Evolutionary conservation across 768 basidiomycete species (phyloP), one percentile per base, ranked within the genome.

Genomic region (Kwoniella bestiolae): DNA sequence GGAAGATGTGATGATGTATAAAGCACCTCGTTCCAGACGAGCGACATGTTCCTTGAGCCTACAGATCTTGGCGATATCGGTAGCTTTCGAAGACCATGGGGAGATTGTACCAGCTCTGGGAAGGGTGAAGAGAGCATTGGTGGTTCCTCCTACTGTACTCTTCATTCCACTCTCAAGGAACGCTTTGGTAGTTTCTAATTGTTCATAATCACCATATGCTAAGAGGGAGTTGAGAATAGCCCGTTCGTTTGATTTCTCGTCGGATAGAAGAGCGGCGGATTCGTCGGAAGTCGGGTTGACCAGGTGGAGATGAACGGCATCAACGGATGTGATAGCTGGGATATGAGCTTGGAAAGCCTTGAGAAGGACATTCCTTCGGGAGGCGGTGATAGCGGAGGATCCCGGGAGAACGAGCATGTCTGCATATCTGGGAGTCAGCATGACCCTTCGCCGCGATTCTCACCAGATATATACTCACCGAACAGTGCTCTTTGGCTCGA

Each of bases 71-170:
- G 94, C 86, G 60, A 99, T 98, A 79, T 99, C 94, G 0, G 95
- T 97, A 2, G 96, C 95, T 82, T 99, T 99, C 82, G 91, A 95
- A 5, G 95, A 97, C 96, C 96, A 99, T 2, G 96, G 94, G 3
- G 95, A 97, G 74, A 98, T 90, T 3, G 94, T 94, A 3, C 95
- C 94, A 7, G 87, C 85, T 63, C 94, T 84, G 11, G 94, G 94
- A 5, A 90, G 83, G 44, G 96, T 87, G 78, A 87, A 95, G 45
- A 88, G 82, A 11, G 88, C 82, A 28, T 58, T 60, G 26, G 45
- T 51, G 31, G 32, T 46, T 67, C 73, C 59, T 14, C 66, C 69
- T 9, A 77, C 76, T 18, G 76, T 74, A 56, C 83, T 73, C n/a
- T 83, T 76, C 66, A 86, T n/a, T 2, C 75, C 79, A 49, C 56